These are phyloP conservation scores for Cytospora piceicola DNA, from an alignment of 2,329 filamentous ascomycete species.

Conservation along the genomic window DNA sequence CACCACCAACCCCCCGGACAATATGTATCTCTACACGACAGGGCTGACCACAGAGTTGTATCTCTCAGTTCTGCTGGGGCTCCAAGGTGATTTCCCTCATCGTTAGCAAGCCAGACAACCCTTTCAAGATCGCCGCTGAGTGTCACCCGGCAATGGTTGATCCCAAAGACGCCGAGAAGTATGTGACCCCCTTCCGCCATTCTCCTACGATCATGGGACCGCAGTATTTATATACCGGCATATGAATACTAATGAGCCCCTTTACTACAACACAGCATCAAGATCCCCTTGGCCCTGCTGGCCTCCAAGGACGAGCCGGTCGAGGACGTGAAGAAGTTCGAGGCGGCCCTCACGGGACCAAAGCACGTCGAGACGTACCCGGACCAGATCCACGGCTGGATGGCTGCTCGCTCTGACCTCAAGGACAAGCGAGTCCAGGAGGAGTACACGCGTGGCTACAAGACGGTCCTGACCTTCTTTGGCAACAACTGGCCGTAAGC, in stretches of 20 bases:
- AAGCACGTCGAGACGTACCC: constrained; percentile 68
- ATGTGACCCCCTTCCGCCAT: not conserved
- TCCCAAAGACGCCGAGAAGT: constrained; percentile 57
- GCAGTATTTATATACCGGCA: no score
- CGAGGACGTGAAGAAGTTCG: constrained; percentile 60
- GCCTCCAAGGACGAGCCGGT: constrained; percentile 67
- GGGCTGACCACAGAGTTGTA: not conserved
- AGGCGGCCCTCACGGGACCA: constrained; percentile 54
- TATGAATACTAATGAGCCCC: not conserved
- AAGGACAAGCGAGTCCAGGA: constrained; percentile 59
- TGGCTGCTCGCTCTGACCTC: constrained; percentile 68
- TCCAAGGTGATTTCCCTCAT: constrained; percentile 65
- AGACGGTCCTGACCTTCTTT: constrained; percentile 62
- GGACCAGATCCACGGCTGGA: constrained; percentile 75
- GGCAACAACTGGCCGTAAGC: constrained; percentile 48
- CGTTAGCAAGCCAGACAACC: constrained; percentile 54
- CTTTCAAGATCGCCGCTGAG: constrained; percentile 58
- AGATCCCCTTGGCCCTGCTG: constrained; percentile 64
- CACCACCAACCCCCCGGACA: not conserved
- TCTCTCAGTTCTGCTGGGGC: constrained; percentile 67
- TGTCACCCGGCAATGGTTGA: constrained; percentile 68
- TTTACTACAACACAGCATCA: constrained; percentile 47
- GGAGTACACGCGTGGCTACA: constrained; percentile 66
- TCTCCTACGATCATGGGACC: not conserved
- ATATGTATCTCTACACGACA: not conserved